These are phyloP conservation scores for Rhodotorula glutinis DNA, from an alignment of 1,284 basidiomycete species.

Conservation along the genomic window DNA sequence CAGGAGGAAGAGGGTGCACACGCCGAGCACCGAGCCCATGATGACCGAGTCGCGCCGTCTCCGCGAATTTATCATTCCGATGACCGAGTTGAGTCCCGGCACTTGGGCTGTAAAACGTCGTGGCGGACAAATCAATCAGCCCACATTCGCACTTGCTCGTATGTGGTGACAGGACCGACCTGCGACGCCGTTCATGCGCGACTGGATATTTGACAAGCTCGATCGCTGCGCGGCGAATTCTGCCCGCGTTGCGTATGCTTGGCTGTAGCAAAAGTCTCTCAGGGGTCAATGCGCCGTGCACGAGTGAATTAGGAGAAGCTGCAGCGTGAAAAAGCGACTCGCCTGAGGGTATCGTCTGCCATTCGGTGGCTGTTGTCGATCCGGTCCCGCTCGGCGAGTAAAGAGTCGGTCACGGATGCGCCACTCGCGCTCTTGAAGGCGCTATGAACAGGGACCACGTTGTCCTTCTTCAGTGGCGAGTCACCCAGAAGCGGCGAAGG, in stretches of 20 bases:
- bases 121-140: too few species aligned
- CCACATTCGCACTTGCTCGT: too few species aligned
- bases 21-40: conserved; percentile 76
- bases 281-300: background rate
- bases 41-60: conserved; percentile 86
- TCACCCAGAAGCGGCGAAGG: too few species aligned
- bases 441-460: conserved; percentile 61
- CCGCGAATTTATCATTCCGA: conserved; percentile 87
- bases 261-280: conserved; percentile 61
- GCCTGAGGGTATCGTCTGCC: conserved; percentile 91
- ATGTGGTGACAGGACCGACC: conserved; percentile 57
- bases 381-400: conserved; percentile 78
- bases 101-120: conserved; percentile 64
- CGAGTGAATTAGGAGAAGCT: too few species aligned
- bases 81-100: conserved; percentile 86
- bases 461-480: too few species aligned
- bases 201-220: conserved; percentile 71
- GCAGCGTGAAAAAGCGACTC: conserved; percentile 44
- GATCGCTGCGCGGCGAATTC: conserved; percentile 84
- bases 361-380: conserved; percentile 92
- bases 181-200: conserved; percentile 76
- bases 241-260: conserved; percentile 95
- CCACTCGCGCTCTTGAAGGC: conserved; percentile 69
- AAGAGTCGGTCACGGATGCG: conserved; percentile 64
- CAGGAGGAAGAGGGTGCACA: conserved; percentile 75